Evolutionary conservation across 1,284 basidiomycete genomes (phyloP).

Genomic region (Sporisorium reilianum): DNA sequence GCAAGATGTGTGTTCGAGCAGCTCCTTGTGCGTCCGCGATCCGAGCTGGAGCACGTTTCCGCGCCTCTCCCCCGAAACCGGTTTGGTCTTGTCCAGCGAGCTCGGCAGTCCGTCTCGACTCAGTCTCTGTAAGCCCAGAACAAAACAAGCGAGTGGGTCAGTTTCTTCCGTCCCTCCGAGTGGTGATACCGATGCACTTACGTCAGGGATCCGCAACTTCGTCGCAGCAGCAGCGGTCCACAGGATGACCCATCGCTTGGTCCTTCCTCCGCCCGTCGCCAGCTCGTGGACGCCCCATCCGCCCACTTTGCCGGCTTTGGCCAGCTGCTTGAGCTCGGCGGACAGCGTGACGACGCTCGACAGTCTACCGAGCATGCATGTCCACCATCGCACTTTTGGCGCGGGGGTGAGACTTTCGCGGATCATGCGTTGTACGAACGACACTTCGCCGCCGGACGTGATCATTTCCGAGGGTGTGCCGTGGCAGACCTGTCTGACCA

Average conservation of each 20-base stretch:
- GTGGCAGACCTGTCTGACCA: constrained; percentile 71
- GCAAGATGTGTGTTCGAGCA: neutral
- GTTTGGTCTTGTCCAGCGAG: constrained; percentile 1
- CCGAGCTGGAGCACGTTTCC: constrained; percentile 13
- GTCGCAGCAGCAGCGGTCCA: constrained; percentile 73
- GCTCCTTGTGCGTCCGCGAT: constrained; percentile 28
- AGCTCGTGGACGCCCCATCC: constrained; percentile 88
- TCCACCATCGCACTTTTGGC: constrained; percentile 77
- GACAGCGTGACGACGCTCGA: constrained; percentile 79
- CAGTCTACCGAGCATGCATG: constrained; percentile 88
- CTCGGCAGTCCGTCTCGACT: constrained; percentile 6
- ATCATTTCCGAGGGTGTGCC: constrained; percentile 87
- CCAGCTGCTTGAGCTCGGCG: constrained; percentile 72
- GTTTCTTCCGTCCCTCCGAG: neutral
- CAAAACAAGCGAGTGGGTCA: neutral
- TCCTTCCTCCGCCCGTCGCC: constrained; percentile 78
- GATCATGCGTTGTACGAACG: constrained; percentile 83
- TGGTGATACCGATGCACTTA: neutral
- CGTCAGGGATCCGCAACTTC: constrained; percentile 22
- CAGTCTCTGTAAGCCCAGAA: neutral
- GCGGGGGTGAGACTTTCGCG: constrained; percentile 77
- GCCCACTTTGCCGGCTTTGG: constrained; percentile 67
- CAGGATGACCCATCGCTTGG: constrained; percentile 85
- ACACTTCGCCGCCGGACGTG: constrained; percentile 83
- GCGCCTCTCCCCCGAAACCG: constrained; percentile 7